Conservation (phyloP, 805 yeast species). For the Metschnikowia corniflorae region DNA sequence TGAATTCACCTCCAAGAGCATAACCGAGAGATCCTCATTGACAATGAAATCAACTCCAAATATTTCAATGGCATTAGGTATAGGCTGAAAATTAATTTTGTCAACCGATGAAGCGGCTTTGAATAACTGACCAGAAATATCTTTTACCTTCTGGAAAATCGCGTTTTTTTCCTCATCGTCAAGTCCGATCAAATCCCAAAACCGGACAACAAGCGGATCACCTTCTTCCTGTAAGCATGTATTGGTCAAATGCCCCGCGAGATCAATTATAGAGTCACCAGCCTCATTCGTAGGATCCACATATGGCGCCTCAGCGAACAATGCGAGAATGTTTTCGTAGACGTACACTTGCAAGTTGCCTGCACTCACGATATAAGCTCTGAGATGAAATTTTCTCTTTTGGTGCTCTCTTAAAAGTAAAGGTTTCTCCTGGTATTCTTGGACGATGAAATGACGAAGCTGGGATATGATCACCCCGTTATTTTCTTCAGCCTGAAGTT, state of each 20-base stretch:
- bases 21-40: slow-evolving; percentile 50
- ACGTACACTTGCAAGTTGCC: slow-evolving; percentile 80
- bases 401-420: slow-evolving; percentile 58
- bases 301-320: slow-evolving; percentile 67
- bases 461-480: slow-evolving; percentile 82
- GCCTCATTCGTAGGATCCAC: not conserved
- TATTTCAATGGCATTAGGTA: slow-evolving; percentile 77
- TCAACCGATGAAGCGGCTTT: slow-evolving; percentile 79
- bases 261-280: slow-evolving; percentile 33
- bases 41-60: slow-evolving; percentile 89
- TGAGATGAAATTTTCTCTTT: slow-evolving; percentile 79
- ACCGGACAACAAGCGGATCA: slow-evolving; percentile 56
- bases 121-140: slow-evolving; percentile 66
- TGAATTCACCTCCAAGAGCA: slow-evolving; percentile 80
- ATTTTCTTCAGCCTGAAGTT: slow-evolving; percentile 31
- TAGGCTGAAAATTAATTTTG: slow-evolving; percentile 78
- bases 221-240: slow-evolving; percentile 78
- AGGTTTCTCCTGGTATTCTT: slow-evolving; percentile 71
- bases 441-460: slow-evolving; percentile 86
- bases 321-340: slow-evolving; percentile 71
- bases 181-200: slow-evolving; percentile 50
- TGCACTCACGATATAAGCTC: slow-evolving; percentile 74
- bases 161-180: slow-evolving; percentile 25
- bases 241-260: slow-evolving; percentile 84
- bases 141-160: slow-evolving; percentile 55